phyloP scores from a whole-genome alignment of 2,329 filamentous ascomycete genomes.

The Paecilomyces fulvus region DNA sequence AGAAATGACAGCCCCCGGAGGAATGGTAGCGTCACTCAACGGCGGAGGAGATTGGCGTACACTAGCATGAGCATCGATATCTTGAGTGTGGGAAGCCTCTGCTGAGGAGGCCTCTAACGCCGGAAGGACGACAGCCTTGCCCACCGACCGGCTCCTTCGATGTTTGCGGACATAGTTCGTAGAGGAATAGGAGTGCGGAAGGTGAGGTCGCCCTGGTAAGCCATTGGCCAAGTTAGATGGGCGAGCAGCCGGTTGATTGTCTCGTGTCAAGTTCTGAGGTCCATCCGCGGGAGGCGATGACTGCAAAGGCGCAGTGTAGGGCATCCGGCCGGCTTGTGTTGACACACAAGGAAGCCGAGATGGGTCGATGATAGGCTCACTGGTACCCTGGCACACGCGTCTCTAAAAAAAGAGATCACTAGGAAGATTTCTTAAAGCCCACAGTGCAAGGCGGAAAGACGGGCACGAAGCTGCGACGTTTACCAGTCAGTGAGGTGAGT shows the following conservation, averaged over 20 bases:
- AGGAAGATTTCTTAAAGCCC: background rate
- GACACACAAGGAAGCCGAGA: background rate
- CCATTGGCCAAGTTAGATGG: background rate
- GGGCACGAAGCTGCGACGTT: background rate
- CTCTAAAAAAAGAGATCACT: background rate
- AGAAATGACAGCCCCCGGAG: constrained; percentile 76
- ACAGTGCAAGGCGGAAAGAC: background rate
- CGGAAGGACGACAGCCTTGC: constrained; percentile 24
- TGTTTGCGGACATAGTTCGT: constrained; percentile 55
- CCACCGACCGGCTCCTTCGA: constrained; percentile 48
- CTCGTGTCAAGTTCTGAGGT: background rate
- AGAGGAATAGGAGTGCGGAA: constrained; percentile 50
- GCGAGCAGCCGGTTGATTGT: no score
- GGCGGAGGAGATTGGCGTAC: constrained; percentile 80
- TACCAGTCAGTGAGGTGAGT: background rate
- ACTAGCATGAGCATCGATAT: constrained; percentile 45
- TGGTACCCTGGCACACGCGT: background rate
- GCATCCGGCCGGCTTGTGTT: background rate
- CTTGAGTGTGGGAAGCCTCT: constrained; percentile 8
- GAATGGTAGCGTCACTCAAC: constrained; percentile 66
- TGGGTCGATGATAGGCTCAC: background rate
- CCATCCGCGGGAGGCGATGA: background rate
- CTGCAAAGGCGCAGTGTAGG: background rate
- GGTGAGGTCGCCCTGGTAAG: constrained; percentile 28
- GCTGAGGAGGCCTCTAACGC: constrained; percentile 14